Percentiles rank a stretch among this genome's conserved stretches.
phyloP scores from a whole-genome alignment of 139 green algal species.

The Spirogloea muscicola region DNA sequence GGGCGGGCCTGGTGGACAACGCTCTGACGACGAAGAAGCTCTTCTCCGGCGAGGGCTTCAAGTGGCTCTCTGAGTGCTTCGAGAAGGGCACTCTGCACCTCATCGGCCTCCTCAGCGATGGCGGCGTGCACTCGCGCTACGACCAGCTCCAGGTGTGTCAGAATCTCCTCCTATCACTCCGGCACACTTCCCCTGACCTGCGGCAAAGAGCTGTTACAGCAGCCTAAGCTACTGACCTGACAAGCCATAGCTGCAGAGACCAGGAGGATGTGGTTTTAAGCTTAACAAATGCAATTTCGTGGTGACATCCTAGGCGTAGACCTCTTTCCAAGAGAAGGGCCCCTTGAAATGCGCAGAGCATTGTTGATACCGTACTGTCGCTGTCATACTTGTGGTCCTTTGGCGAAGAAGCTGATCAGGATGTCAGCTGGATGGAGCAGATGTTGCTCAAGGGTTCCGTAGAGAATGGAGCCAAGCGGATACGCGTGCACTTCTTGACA shows the following conservation, averaged over 20 bases:
- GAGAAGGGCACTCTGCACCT: constrained; percentile 83
- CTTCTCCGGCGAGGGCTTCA: constrained; percentile 80
- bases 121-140: constrained; percentile 86
- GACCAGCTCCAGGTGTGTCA: constrained; percentile 70
- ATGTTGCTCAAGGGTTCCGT: constrained; percentile 65
- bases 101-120: constrained; percentile 87
- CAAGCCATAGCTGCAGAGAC: too few species aligned
- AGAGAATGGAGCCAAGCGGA: constrained; percentile 75
- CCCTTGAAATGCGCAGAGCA: too few species aligned
- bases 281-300: too few species aligned
- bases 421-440: too few species aligned
- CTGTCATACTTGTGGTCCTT: not conserved
- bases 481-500: constrained; percentile 86
- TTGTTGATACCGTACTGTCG: too few species aligned
- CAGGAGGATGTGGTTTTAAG: too few species aligned
- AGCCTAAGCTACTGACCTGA: too few species aligned
- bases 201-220: too few species aligned
- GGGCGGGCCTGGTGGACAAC: constrained; percentile 84
- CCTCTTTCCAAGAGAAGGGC: too few species aligned
- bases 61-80: constrained; percentile 73
- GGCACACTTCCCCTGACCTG: too few species aligned
- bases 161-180: too few species aligned
- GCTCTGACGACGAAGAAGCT: constrained; percentile 75
- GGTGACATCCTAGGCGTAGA: too few species aligned
- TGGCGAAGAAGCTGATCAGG: not conserved